Base-by-base conservation (phyloP, 257 asterid genomes). In the Penstemon eatonii region DNA sequence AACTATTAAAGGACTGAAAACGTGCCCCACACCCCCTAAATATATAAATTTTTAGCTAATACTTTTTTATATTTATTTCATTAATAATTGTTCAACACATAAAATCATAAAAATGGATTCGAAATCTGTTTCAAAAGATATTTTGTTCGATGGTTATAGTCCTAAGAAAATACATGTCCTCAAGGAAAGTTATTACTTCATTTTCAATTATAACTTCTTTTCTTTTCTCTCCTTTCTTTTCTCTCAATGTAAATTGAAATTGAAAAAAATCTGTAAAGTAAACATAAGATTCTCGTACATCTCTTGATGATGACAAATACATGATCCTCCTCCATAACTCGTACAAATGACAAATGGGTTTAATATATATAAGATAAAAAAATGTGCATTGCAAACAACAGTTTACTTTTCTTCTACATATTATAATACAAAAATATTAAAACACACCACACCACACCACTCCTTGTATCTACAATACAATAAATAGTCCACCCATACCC, bases 321-420 rank as follows among this genome's bases (percentile, higher is more conserved):
- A 0, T 6, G 25, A n/a, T 60, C 49, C 10, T 7, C n/a, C 9
- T 25, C 33, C 33, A 25, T 25, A 25, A 25, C 33, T 25, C 33
- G 1, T 2, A 25, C 33, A 25, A 25, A 25, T 25, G 33, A 58
- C 45, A 38, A 50, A 50, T 12, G 43, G 47, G 10, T 38, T 12
- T 11, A 18, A 3, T 12, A 5, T 7, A 3, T 25, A 15, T 12
- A 12, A 4, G 12, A 37, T 4, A n/a, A 6, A 4, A 70, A 49
- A 59, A 8, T 6, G 13, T 65, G 49, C 46, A 7, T 45, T 68
- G 67, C 18, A 72, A 60, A 66, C 73, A 47, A 46, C 13, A 19
- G 62, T 65, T 71, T 71, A 71, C 73, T 69, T 65, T 63, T 42
- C 56, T 63, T 42, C 56, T 57, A 3, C 56, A 72, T 19, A 53